Evolutionary conservation across 345 rosid species (phyloP).

Genomic region (Rhodamnia rubescens): DNA sequence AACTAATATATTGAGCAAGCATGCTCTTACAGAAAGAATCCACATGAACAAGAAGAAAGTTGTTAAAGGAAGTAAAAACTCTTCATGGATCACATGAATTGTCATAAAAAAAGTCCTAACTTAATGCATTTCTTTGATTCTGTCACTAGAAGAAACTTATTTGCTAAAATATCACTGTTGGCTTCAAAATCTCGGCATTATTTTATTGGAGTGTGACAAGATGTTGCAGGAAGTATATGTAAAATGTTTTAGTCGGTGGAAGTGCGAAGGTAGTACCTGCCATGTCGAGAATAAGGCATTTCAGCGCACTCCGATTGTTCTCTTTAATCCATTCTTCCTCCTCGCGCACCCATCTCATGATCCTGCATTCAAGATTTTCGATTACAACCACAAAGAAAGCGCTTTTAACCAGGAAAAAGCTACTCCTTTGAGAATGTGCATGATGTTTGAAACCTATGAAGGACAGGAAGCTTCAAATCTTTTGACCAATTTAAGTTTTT

Average conservation of each 20-base stretch:
- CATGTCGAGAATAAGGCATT: conserved; percentile 78
- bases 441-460: background rate
- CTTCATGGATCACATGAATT: background rate
- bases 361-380: conserved; percentile 20
- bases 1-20: background rate
- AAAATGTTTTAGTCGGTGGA: background rate
- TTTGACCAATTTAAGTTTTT: background rate
- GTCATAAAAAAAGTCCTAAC: background rate
- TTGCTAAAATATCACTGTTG: background rate
- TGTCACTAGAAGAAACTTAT: background rate
- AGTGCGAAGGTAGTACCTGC: conserved; percentile 36
- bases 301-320: conserved; percentile 30
- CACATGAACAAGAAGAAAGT: background rate
- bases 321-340: conserved; percentile 66
- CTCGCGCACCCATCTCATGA: conserved; percentile 74
- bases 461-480: background rate
- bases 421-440: background rate
- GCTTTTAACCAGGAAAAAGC: background rate
- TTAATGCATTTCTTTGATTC: background rate
- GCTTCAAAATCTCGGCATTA: background rate
- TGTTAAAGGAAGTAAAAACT: background rate
- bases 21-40: background rate
- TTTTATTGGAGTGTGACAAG: background rate
- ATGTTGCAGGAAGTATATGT: background rate
- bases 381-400: background rate